Evolutionary conservation across 2,329 filamentous ascomycete species (phyloP), one percentile per base, ranked within the genome.

Genomic region (Phyllosticta citriasiana): DNA sequence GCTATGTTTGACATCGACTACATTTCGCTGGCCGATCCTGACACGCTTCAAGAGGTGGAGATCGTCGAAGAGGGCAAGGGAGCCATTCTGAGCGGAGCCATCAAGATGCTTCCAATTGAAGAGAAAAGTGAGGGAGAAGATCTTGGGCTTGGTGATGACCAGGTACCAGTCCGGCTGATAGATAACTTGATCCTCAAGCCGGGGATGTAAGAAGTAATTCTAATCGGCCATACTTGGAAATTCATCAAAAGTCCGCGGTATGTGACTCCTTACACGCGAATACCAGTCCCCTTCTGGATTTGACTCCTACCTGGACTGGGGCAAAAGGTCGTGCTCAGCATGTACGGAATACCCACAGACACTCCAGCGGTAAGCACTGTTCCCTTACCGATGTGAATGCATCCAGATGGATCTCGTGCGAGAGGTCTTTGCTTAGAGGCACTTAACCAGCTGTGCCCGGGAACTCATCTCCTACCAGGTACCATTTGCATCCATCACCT

Each of bases 101-200:
- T 99, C 62, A 94, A 89, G 76, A 96, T 99, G 88, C 72, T 90
- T 54, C 88, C 91, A 0, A 78, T 96, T 1, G 89, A 95, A 70
- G 80, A 84, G 57, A 80, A 86, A 0, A 80, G 79, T 56, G 77
- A 84, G 5, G 88, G 82, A 0, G 92, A 97, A 72, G 86, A 91
- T 65, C 73, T 79, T 27, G 84, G 83, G 3, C 74, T 92, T 26
- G 91, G 91, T 3, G 84, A 83, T 60, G 86, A 85, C 3, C 87
- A 87, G 1, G 89, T 89, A 16, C 73, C 86, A 0, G 94, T 99
- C 55, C 82, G 94, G 64, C 77, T 99, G 74, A 97, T 99, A 72
- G 94, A 99, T 71, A 99, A 99, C 70, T 86, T 97, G 65, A 87
- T 96, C n/a, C 62, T 79, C 53, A 65, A 70, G 51, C 70, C 71